Conservation (phyloP, 805 yeast species). For the Isabelozyma pseudorhagii region DNA sequence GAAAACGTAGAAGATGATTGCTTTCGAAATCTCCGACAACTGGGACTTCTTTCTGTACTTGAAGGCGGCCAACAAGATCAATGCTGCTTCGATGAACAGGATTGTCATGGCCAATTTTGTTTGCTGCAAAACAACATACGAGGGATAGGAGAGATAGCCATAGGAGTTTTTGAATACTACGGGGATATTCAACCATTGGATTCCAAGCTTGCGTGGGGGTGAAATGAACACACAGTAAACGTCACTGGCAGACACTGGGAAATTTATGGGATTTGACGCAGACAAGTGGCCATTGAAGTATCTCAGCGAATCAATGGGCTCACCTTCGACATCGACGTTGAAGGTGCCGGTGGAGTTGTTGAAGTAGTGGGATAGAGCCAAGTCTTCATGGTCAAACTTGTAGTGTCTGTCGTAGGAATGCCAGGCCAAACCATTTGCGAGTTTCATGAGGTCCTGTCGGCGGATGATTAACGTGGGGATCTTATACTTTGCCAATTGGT, state of each 20-base stretch:
- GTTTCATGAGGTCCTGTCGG: background rate
- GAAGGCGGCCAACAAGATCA: background rate
- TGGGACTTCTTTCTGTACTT: background rate
- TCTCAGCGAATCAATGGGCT: background rate
- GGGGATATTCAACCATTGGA: background rate
- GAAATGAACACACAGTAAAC: background rate
- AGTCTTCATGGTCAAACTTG: no score
- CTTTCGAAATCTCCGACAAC: background rate
- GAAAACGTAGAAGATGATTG: background rate
- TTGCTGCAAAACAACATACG: slow-evolving; percentile 13
- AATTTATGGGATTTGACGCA: background rate
- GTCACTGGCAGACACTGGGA: background rate
- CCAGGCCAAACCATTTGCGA: background rate
- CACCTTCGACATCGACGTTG: background rate
- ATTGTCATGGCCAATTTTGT: slow-evolving; percentile 9
- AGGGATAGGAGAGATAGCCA: slow-evolving; percentile 20
- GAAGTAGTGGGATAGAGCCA: background rate
- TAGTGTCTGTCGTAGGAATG: background rate
- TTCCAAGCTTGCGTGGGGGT: background rate
- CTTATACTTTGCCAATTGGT: background rate
- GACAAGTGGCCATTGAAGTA: background rate
- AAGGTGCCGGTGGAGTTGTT: no score
- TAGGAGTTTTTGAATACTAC: slow-evolving; percentile 16
- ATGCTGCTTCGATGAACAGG: slow-evolving; percentile 2
- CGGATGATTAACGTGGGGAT: background rate